Evolutionary conservation across 352 stramenopile genomes (phyloP).

Genomic region (Phytophthora sansomeana): DNA sequence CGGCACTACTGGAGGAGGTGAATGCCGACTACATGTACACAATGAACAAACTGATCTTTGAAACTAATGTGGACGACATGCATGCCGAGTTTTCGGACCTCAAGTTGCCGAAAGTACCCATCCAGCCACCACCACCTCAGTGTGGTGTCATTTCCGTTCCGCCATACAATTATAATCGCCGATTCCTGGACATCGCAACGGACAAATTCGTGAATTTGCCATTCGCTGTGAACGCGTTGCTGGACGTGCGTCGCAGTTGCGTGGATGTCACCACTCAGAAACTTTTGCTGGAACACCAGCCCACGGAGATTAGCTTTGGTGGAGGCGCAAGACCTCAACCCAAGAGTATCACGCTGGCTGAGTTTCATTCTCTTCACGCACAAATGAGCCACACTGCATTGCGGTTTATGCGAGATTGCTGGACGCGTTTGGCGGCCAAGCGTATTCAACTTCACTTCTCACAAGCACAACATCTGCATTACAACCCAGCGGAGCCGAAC

Average conservation of each 20-base stretch:
- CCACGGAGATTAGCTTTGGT: constrained; percentile 71
- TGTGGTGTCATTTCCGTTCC: constrained; percentile 64
- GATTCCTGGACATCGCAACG: constrained; percentile 62
- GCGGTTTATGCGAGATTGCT: constrained; percentile 82
- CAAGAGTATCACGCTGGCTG: constrained; percentile 77
- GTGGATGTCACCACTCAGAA: constrained; percentile 65
- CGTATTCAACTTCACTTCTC: constrained; percentile 75
- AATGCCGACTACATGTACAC: constrained; percentile 92
- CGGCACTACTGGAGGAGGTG: constrained; percentile 87
- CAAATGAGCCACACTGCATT: constrained; percentile 79
- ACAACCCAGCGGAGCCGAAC: constrained; percentile 74
- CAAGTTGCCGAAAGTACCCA: constrained; percentile 40
- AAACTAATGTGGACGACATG: constrained; percentile 75
- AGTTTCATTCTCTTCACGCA: constrained; percentile 73
- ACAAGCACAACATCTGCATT: constrained; percentile 56
- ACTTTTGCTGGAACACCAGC: constrained; percentile 79
- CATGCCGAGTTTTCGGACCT: constrained; percentile 64
- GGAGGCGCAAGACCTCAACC: constrained; percentile 25
- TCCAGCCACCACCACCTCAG: constrained; percentile 38
- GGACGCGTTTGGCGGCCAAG: constrained; percentile 76
- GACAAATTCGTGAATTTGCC: constrained; percentile 77
- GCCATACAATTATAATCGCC: constrained; percentile 75
- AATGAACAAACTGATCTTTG: constrained; percentile 95
- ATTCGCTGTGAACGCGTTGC: constrained; percentile 74
- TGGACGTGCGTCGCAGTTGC: constrained; percentile 78